Base-by-base conservation (phyloP, 2,329 filamentous ascomycete genomes). In the Phialocephala sp. region DNA sequence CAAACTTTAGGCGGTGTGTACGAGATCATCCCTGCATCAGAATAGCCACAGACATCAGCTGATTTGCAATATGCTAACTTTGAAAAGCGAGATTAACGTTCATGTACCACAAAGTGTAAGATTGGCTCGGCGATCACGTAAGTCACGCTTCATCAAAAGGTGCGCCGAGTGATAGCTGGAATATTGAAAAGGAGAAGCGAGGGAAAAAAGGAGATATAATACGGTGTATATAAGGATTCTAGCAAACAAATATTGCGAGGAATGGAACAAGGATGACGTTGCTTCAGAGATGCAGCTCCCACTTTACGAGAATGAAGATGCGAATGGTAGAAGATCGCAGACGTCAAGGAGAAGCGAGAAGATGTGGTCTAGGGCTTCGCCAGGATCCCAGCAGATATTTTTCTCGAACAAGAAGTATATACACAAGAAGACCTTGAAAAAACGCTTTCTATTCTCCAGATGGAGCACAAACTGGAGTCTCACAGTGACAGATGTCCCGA, bases 371-470 rank as follows among this genome's bases (percentile, higher is more conserved):
- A 3, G 3, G 27, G 27, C 27, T 32, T 32, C 3, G 6, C 27
- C 27, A 3, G 27, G 27, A 32, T 32, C 27, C 27, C 27, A 32
- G 3, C 27, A 32, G 27, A 32, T 6, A 32, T 32, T 32, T 32
- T 6, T 32, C 27, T 6, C 6, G 27, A 32, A 6, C 27, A 32
- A 32, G 27, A 6, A 32, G 27, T 32, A 32, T 32, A 32, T 32
- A 32, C 6, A 6, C 3, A 32, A 32, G 27, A 32, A 32, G 27
- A 32, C 45, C 22, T 50, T 18, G 11, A 50, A 50, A 18, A 54
- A 35, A 35, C 14, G 50, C 50, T 54, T 54, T 54, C 50, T 54
- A 54, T 32, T 22, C 45, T 54, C 50, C 32, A 54, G 27, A 8
- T 54, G 35, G 50, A 11, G 14, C 14, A 6, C 22, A 54, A 24